These are phyloP conservation scores for Pichia exigua DNA, from an alignment of 805 yeast genomes.

Conservation along the genomic window DNA sequence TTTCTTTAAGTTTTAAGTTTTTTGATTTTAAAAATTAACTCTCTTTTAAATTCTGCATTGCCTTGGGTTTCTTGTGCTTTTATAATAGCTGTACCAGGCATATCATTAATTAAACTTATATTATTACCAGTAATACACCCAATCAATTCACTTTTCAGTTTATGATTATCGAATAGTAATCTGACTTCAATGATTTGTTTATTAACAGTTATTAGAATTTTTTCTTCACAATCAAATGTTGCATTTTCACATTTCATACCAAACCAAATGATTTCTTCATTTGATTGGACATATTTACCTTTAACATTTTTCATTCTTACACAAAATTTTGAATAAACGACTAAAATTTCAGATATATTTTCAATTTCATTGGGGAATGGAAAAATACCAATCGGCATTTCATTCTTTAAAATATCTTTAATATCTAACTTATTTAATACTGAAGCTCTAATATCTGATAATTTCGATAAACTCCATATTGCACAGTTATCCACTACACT, in stretches of 20 bases:
- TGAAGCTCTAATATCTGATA: constrained; percentile 22
- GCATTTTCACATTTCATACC: constrained; percentile 22
- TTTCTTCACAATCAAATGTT: constrained; percentile 22
- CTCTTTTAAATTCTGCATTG: constrained; percentile 5
- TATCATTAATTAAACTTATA: constrained; percentile 18
- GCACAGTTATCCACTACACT: constrained; percentile 23
- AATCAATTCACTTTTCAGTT: constrained; percentile 16
- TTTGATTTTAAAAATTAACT: constrained; percentile 6
- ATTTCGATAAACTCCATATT: constrained; percentile 23
- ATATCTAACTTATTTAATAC: constrained; percentile 21
- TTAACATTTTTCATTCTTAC: constrained; percentile 20
- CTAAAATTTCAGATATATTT: constrained; percentile 21
- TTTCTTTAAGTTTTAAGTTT: neutral
- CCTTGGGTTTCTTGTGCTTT: constrained; percentile 12
- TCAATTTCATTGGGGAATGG: constrained; percentile 14
- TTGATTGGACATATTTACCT: constrained; percentile 19
- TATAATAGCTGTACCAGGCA: constrained; percentile 24
- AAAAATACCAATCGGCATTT: constrained; percentile 24
- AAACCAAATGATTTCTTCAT: constrained; percentile 22
- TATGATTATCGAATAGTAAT: constrained; percentile 17
- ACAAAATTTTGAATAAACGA: constrained; percentile 24
- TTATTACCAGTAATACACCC: constrained; percentile 21
- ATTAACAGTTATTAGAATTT: constrained; percentile 18
- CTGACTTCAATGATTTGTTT: constrained; percentile 23
- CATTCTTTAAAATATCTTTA: constrained; percentile 19